phyloP scores from a whole-genome alignment of 768 basidiomycete species.

The Royoungia palumana region DNA sequence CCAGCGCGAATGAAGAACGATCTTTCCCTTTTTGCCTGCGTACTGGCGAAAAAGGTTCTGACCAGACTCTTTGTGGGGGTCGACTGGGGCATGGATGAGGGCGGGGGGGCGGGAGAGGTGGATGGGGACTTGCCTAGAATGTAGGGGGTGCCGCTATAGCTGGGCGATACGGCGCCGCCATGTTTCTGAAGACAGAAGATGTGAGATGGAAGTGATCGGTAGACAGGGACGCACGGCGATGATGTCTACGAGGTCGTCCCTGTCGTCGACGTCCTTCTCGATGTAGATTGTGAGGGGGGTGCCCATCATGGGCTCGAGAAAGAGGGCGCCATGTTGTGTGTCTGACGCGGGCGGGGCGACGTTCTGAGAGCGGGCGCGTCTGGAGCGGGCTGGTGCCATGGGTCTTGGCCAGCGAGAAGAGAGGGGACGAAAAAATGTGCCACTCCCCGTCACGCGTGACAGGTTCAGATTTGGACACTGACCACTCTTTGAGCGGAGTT shows the following conservation, averaged over 20 bases:
- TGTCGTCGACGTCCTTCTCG: slow-evolving; percentile 76
- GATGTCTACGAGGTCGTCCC: slow-evolving; percentile 57
- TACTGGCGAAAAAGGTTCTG: slow-evolving; percentile 81
- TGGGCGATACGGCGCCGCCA: slow-evolving; percentile 68
- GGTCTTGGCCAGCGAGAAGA: slow-evolving; percentile 45
- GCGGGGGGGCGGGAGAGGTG: background rate
- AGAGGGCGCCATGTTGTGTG: slow-evolving; percentile 47
- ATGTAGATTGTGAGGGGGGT: slow-evolving; percentile 71
- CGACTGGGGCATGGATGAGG: slow-evolving; percentile 45
- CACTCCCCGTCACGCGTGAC: slow-evolving; percentile 11
- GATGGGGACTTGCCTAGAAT: slow-evolving; percentile 60
- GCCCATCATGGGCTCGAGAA: slow-evolving; percentile 82
- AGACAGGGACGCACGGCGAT: slow-evolving; percentile 50
- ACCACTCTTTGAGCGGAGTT: slow-evolving; percentile 27
- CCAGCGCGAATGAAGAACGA: slow-evolving; percentile 74
- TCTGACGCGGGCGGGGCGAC: slow-evolving; percentile 28
- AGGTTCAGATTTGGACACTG: slow-evolving; percentile 6
- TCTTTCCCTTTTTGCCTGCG: slow-evolving; percentile 73
- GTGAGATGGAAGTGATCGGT: slow-evolving; percentile 5
- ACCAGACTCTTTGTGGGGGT: slow-evolving; percentile 74
- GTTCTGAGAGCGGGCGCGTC: slow-evolving; percentile 42
- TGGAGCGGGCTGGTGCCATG: slow-evolving; percentile 77
- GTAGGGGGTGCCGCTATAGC: slow-evolving; percentile 76
- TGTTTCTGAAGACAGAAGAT: slow-evolving; percentile 53
- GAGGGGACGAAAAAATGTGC: slow-evolving; percentile 17